Percentiles rank a stretch among this genome's conserved stretches.
phyloP scores from a whole-genome alignment of 495 filamentous ascomycete species.

The Usnea hakonensis region DNA sequence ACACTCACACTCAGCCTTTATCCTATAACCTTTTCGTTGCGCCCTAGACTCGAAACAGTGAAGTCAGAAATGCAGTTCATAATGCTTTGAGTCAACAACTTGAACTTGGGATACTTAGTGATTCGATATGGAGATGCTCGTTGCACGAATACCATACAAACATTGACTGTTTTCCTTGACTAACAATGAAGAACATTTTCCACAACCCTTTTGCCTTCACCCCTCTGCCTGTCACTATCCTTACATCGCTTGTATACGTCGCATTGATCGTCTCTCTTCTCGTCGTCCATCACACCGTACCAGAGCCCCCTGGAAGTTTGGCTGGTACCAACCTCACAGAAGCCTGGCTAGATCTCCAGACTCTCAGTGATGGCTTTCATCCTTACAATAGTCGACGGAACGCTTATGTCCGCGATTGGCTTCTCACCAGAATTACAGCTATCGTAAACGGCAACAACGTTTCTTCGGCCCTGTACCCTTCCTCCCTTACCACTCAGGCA shows the following conservation, averaged over 20 bases:
- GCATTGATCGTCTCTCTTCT: constrained; percentile 62
- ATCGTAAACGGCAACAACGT: constrained; percentile 53
- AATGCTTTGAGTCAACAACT: neutral
- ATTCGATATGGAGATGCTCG: neutral
- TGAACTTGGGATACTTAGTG: neutral
- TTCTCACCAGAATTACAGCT: constrained; percentile 61
- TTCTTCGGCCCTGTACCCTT: constrained; percentile 17
- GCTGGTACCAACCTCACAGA: constrained; percentile 66
- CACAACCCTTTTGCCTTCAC: constrained; percentile 54
- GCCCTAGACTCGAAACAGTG: neutral
- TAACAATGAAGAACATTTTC: constrained; percentile 22
- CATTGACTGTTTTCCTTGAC: neutral
- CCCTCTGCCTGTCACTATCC: constrained; percentile 62
- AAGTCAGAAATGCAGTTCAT: neutral
- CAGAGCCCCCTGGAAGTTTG: constrained; percentile 53
- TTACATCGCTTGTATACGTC: constrained; percentile 61
- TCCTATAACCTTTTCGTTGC: neutral
- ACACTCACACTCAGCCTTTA: neutral
- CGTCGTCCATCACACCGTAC: constrained; percentile 66
- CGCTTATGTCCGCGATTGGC: constrained; percentile 67
- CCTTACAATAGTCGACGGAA: constrained; percentile 82
- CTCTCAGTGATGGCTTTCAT: constrained; percentile 67
- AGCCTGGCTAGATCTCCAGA: constrained; percentile 79
- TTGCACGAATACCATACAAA: neutral
- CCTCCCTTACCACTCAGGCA: neutral